Evolutionary conservation across 768 basidiomycete genomes (phyloP).

Genomic region (Leccinum longicurvipes): DNA sequence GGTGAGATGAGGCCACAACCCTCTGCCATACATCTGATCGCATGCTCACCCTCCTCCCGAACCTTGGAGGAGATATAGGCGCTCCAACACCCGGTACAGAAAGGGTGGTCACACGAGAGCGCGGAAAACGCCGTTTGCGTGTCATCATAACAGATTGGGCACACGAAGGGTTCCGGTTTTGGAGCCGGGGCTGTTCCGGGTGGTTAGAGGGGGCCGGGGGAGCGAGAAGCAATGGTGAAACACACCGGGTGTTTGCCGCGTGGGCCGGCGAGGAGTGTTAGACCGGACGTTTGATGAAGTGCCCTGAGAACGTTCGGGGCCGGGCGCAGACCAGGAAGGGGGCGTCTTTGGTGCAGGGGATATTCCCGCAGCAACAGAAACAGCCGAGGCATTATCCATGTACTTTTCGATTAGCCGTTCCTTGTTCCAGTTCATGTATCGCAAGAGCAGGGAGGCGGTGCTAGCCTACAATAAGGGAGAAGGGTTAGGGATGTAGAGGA

Average conservation of each 20-base stretch:
- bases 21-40: slow-evolving; percentile 78
- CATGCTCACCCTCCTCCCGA: slow-evolving; percentile 72
- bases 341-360: slow-evolving; percentile 31
- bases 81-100: slow-evolving; percentile 82
- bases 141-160: slow-evolving; percentile 93
- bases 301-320: slow-evolving; percentile 34
- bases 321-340: slow-evolving; percentile 23
- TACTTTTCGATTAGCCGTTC: slow-evolving; percentile 95
- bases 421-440: slow-evolving; percentile 91
- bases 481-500: neutral
- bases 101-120: slow-evolving; percentile 80
- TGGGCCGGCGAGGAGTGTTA: slow-evolving; percentile 26
- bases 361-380: slow-evolving; percentile 76
- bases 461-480: slow-evolving; percentile 43
- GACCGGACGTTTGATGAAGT: slow-evolving; percentile 24
- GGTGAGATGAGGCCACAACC: slow-evolving; percentile 64
- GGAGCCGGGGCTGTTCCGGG: slow-evolving; percentile 18
- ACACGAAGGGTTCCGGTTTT: slow-evolving; percentile 62
- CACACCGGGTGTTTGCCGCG: slow-evolving; percentile 28
- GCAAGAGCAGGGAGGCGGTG: slow-evolving; percentile 73
- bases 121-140: slow-evolving; percentile 63
- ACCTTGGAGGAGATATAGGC: slow-evolving; percentile 80
- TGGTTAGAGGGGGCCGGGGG: neutral
- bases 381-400: slow-evolving; percentile 82
- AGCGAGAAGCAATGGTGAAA: neutral